Evolutionary conservation across 768 basidiomycete species (phyloP).

Genomic region (Kwoniella sp.): DNA sequence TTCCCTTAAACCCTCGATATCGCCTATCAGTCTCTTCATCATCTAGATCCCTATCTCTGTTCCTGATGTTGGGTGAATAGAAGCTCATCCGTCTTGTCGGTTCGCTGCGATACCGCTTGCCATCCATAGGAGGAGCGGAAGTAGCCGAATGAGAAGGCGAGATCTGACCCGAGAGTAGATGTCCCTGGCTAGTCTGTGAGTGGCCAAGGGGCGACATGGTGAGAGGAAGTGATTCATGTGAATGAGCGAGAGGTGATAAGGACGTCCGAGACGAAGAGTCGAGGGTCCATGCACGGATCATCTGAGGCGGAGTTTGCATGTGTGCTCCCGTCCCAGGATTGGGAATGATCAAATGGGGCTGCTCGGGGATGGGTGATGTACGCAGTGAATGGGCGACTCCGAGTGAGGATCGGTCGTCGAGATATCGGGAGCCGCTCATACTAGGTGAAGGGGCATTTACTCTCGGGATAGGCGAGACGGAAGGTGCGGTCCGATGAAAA

Average conservation of each 20-base stretch:
- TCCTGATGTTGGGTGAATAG: conserved; percentile 4
- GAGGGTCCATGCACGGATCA: conserved; percentile 14
- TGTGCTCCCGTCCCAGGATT: background rate
- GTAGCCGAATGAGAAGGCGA: conserved; percentile 9
- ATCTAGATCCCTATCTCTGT: background rate
- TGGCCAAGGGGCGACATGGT: conserved; percentile 1
- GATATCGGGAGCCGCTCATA: background rate
- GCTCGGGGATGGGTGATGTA: background rate
- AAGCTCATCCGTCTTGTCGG: conserved; percentile 4
- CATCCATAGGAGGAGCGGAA: conserved; percentile 8
- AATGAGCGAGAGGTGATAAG: conserved; percentile 3
- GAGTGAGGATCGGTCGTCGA: conserved; percentile 1
- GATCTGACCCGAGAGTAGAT: background rate
- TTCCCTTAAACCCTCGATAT: conserved; percentile 14
- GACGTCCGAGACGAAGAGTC: conserved; percentile 8
- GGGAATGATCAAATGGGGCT: background rate
- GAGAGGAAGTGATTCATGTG: background rate
- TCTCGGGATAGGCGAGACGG: background rate
- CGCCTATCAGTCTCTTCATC: conserved; percentile 2
- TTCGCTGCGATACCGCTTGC: background rate
- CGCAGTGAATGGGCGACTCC: background rate
- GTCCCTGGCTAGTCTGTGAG: background rate
- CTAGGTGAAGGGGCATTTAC: background rate
- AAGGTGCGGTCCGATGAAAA: background rate
- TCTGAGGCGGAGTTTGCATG: background rate